Evolutionary conservation across 345 rosid species (phyloP).

Genomic region (Erysimum cheiranthoides): DNA sequence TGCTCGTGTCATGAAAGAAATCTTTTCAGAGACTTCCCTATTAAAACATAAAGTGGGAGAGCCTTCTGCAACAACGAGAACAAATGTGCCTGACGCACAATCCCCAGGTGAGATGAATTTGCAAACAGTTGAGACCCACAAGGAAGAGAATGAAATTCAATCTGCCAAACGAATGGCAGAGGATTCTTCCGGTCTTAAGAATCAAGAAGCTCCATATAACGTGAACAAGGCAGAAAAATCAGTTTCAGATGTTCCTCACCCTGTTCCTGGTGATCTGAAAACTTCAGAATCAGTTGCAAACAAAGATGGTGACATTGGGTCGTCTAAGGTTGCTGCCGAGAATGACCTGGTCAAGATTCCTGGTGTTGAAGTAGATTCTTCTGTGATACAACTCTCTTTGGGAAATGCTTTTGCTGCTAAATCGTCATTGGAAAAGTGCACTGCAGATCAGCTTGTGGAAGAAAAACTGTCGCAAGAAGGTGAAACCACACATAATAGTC

Average conservation of each 20-base stretch:
- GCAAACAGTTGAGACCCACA: slow-evolving; percentile 19
- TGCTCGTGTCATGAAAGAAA: slow-evolving; percentile 72
- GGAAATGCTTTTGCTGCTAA: slow-evolving; percentile 3
- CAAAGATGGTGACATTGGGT: slow-evolving; percentile 23
- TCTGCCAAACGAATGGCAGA: slow-evolving; percentile 21
- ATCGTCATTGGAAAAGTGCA: slow-evolving; percentile 28
- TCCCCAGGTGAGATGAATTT: slow-evolving; percentile 28
- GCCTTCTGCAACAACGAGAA: slow-evolving; percentile 30
- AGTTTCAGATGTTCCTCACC: slow-evolving; percentile 29
- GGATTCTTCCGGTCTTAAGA: slow-evolving; percentile 25
- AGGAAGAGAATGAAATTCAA: slow-evolving; percentile 22
- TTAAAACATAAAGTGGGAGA: slow-evolving; percentile 56
- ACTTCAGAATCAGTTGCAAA: slow-evolving; percentile 33
- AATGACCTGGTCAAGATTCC: slow-evolving; percentile 19
- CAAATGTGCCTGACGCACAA: slow-evolving; percentile 13
- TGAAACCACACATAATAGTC: slow-evolving; percentile 17
- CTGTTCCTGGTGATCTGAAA: slow-evolving; percentile 28
- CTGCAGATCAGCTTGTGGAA: slow-evolving; percentile 24
- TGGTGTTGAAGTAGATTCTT: slow-evolving; percentile 31
- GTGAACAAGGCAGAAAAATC: slow-evolving; percentile 26
- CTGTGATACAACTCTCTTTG: slow-evolving; percentile 19
- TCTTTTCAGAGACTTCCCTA: slow-evolving; percentile 61
- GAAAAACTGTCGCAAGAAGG: slow-evolving; percentile 21
- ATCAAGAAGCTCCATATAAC: slow-evolving; percentile 25
- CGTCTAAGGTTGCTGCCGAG: slow-evolving; percentile 23